Evolutionary conservation across 208 protist genomes (phyloP), one percentile per base, ranked within the genome.

Genomic region (Entamoeba nuttalli): DNA sequence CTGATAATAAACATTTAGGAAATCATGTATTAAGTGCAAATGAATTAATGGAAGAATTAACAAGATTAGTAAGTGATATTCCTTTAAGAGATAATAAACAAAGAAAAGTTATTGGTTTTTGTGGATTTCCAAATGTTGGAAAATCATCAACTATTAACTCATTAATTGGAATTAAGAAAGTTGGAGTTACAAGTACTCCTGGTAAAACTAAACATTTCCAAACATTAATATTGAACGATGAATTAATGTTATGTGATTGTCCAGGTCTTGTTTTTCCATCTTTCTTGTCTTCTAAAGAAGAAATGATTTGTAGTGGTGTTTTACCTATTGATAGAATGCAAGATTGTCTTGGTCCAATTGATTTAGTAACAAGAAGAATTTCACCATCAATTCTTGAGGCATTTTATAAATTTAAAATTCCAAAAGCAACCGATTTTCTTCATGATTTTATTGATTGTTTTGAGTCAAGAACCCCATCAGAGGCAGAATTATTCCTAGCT

Each of bases 171-270:
- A 3, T 69, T 17, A 95, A 96, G 19, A 15, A 35, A 21, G 96
- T 95, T 41, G 94, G 94, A 4, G 94, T 95, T 25, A 94, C 93
- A 2, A 94, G 51, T 4, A 95, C 94, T 7, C 96, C 96, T 25
- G 96, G 96, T 35, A 96, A 96, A 52, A 96, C 96, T 4, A 96
- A 96, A 51, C 95, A 96, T 73, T 95, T 96, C 69, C 96, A 96
- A 21, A 96, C 96, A 19, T 17, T 95, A 53, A 9, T 52, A 2
- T 41, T 96, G 3, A n/a, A 69, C 11, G 5, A 30, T 4, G 3
- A 17, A 9, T 9, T 96, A 4, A 21, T 4, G 9, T 53, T 96
- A 3, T 94, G 44, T 21, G 96, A 96, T 95, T 96, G 96, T 93
- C 96, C 96, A 30, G 95, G 95, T 21, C 17, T 95, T 14, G 95